Percentiles rank a stretch among this genome's conserved stretches.
Evolutionary conservation across 2,329 filamentous ascomycete species (phyloP).

Genomic region (Pezicula rhizophila): DNA sequence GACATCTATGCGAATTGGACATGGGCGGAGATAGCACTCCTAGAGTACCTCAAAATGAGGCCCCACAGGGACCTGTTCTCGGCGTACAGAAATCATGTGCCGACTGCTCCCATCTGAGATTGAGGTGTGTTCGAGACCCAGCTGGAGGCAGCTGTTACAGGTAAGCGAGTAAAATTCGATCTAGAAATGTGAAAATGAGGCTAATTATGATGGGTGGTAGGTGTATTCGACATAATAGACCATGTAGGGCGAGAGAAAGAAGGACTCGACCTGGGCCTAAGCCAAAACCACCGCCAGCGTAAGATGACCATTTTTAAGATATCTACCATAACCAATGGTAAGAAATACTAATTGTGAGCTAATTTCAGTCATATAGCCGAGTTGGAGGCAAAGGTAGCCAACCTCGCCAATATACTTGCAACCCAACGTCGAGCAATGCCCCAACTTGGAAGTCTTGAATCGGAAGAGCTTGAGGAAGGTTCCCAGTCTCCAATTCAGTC

Average conservation of each 20-base stretch:
- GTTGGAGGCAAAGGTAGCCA: background rate
- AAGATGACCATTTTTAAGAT: background rate
- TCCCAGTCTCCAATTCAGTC: background rate
- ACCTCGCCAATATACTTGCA: background rate
- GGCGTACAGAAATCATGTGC: background rate
- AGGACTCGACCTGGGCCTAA: background rate
- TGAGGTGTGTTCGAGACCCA: background rate
- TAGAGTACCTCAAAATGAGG: background rate
- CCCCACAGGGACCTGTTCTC: background rate
- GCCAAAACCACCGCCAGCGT: background rate
- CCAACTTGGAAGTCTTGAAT: background rate
- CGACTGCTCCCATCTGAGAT: background rate
- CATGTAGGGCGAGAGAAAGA: background rate
- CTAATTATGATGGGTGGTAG: background rate
- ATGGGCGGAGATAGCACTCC: background rate
- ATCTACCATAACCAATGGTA: background rate
- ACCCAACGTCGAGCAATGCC: background rate
- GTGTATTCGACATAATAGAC: background rate
- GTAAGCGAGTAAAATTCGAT: background rate
- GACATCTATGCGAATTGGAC: too few relatives aligned
- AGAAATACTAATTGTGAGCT: background rate
- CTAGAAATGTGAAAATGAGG: background rate
- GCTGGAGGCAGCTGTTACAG: background rate
- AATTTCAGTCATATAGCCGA: background rate
- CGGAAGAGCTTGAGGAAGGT: background rate